phyloP scores from a whole-genome alignment of 164 flowering plant genomes.

The Houttuynia cordata region DNA sequence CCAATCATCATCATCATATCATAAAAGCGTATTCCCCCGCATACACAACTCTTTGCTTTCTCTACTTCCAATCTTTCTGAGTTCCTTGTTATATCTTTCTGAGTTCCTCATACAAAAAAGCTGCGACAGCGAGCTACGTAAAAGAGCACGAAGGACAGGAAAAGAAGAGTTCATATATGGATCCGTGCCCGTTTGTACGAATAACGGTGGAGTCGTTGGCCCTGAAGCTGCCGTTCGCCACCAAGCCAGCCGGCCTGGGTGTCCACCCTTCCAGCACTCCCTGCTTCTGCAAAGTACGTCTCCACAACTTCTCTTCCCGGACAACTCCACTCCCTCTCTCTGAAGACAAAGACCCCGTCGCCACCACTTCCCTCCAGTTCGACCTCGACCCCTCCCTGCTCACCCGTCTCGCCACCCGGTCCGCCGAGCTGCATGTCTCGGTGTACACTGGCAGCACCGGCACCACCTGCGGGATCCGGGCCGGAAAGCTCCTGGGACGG shows the following conservation, averaged over 20 bases:
- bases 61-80: too few relatives aligned
- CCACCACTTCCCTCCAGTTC: constrained; percentile 39
- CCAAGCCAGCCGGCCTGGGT: constrained; percentile 34
- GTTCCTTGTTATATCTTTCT: too few relatives aligned
- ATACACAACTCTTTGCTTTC: too few relatives aligned
- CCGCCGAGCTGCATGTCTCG: constrained; percentile 32
- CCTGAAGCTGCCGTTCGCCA: constrained; percentile 51
- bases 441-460: constrained; percentile 64
- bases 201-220: constrained; percentile 63
- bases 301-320: constrained; percentile 53
- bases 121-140: not conserved
- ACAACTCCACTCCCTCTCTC: constrained; percentile 66
- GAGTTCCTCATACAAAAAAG: not conserved
- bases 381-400: constrained; percentile 52
- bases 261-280: constrained; percentile 61
- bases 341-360: constrained; percentile 27
- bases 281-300: constrained; percentile 56
- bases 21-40: too few relatives aligned
- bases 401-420: constrained; percentile 35
- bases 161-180: constrained; percentile 29
- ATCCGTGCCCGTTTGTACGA: constrained; percentile 85
- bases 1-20: too few relatives aligned
- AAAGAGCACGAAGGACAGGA: too few relatives aligned
- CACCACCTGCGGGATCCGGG: constrained; percentile 42
- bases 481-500: constrained; percentile 50